phyloP scores from a whole-genome alignment of 2,329 filamentous ascomycete species.

The Paracorniculantispora psalliotae region DNA sequence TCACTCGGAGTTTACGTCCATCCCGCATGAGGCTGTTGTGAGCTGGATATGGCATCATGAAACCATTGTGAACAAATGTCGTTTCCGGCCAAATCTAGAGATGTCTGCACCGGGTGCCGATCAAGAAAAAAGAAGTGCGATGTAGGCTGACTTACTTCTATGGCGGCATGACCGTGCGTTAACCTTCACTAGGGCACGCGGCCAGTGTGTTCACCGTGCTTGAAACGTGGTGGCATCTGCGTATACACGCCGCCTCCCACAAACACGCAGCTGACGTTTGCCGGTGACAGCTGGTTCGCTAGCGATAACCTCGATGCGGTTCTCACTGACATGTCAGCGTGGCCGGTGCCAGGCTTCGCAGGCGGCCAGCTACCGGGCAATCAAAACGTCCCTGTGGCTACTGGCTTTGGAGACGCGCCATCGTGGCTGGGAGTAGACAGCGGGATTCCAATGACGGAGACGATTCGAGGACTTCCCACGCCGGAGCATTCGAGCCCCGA shows the following conservation, averaged over 20 bases:
- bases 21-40: neutral
- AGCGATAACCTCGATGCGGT: neutral
- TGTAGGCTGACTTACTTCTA: constrained; percentile 13
- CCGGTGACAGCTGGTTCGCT: neutral
- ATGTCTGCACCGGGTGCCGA: constrained; percentile 23
- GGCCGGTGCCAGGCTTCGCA: constrained; percentile 3
- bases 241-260: constrained; percentile 12
- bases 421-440: neutral
- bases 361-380: neutral
- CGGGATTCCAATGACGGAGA: neutral
- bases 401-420: neutral
- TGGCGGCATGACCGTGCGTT: too few relatives aligned
- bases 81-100: constrained; percentile 20
- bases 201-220: constrained; percentile 18
- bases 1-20: neutral
- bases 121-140: constrained; percentile 24
- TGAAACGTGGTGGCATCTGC: constrained; percentile 20
- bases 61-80: constrained; percentile 16
- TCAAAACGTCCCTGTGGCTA: neutral
- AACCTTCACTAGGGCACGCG: constrained; percentile 15
- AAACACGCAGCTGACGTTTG: neutral
- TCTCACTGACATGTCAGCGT: neutral
- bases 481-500: neutral
- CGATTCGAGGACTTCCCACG: neutral
- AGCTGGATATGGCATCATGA: neutral